Evolutionary conservation across 768 basidiomycete species (phyloP).

Genomic region (Amanita jacksonii): DNA sequence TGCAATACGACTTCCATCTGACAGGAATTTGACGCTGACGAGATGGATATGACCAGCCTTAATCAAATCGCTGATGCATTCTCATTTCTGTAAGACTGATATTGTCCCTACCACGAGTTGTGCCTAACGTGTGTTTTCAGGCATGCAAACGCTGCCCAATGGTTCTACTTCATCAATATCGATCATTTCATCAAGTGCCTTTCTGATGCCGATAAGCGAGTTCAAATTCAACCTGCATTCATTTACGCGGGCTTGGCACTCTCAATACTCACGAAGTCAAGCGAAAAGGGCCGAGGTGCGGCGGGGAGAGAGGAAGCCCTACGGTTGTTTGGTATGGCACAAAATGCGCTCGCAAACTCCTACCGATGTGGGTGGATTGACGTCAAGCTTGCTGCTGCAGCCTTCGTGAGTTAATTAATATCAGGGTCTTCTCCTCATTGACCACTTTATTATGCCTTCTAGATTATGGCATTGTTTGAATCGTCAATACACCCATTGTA

Average conservation of each 20-base stretch:
- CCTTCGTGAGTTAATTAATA: conserved; percentile 39
- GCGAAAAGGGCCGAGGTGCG: conserved; percentile 48
- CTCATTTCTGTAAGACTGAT: conserved; percentile 34
- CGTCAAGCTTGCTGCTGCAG: conserved; percentile 61
- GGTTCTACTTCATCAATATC: conserved; percentile 61
- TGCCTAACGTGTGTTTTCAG: no score
- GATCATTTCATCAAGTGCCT: conserved; percentile 44
- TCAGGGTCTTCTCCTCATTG: background rate
- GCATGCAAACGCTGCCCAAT: conserved; percentile 52
- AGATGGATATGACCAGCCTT: conserved; percentile 28
- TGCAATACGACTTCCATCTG: conserved; percentile 9
- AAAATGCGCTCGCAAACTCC: conserved; percentile 41
- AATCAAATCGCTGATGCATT: conserved; percentile 42
- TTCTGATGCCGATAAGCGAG: conserved; percentile 39
- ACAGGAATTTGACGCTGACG: conserved; percentile 10
- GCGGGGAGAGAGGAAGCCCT: conserved; percentile 50
- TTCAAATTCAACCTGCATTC: conserved; percentile 60
- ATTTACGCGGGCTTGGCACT: conserved; percentile 61
- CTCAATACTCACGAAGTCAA: conserved; percentile 64
- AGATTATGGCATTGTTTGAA: conserved; percentile 76
- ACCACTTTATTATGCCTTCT: background rate
- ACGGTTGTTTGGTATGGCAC: conserved; percentile 47
- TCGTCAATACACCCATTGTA: conserved; percentile 63
- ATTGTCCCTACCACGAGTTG: no score
- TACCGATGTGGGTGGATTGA: conserved; percentile 46